Base-by-base conservation (phyloP, 2,329 filamentous ascomycete species). In the Aspergillus terreus region DNA sequence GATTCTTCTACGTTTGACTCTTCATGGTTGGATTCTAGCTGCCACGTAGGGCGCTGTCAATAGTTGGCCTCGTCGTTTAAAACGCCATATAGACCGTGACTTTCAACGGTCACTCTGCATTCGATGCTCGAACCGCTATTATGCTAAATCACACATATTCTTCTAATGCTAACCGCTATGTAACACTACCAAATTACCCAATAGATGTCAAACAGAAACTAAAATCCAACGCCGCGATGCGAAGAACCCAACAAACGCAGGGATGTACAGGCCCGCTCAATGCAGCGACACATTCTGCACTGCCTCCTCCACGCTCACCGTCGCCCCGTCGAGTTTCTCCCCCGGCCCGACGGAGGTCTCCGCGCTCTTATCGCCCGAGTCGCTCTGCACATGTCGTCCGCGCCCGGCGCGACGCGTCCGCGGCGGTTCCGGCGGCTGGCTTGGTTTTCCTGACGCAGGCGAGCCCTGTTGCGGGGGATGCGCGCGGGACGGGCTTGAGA, bases 351-450 rank as follows among this genome's bases (percentile, higher is more conserved):
- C 42, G 25, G 47, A 9, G 6, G 27, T 30, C 27, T 30, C 27
- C 27, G 27, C 27, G 27, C 27, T 30, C 7, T 30, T 30, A 4
- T 30, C 27, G 27, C 7, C 27, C 27, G 63, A 61, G 49, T 67
- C 58, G 35, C 59, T 55, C 53, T 62, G 57, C 45, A 60, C 46
- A 50, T 66, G 58, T 50, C 62, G 62, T 44, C 62, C 52, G 44
- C 69, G 63, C 7, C 70, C 70, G 62, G 63, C 74, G 17, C 74
- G 71, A 25, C 74, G 70, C 5, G 73, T 67, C 52, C 68, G 73
- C 9, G 74, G 74, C 1, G 70, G 70, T 40, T 69, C 66, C 0
- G 71, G 71, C 46, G 68, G 71, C 25, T 65, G 69, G 1, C 63
- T 65, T 50, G 60, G 67, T 46, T 64, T 62, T 25, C 53, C 32